Evolutionary conservation across 2,329 filamentous ascomycete species (phyloP), one percentile per base, ranked within the genome.

Genomic region (Phoma herbarum): DNA sequence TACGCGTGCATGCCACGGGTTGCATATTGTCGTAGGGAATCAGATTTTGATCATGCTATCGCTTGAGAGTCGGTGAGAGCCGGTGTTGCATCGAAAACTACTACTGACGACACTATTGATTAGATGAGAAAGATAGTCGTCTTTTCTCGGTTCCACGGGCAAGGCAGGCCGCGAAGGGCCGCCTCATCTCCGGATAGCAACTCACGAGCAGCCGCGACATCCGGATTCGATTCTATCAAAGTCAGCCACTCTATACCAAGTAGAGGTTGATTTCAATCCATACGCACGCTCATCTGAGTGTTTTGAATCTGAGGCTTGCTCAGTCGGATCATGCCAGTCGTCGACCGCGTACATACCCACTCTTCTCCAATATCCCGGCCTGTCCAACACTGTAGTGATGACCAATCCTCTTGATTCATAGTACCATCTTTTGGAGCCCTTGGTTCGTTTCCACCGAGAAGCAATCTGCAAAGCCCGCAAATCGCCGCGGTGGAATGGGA

Each of bases 301-400:
- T 12, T 22, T 14, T 8, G 20, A 8, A 42, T 7, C 10, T 10
- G 11, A 22, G n/a, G n/a, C n/a, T n/a, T n/a, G n/a, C n/a, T n/a
- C n/a, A n/a, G n/a, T n/a, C n/a, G n/a, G n/a, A n/a, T n/a, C n/a
- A n/a, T n/a, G n/a, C n/a, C n/a, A n/a, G n/a, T n/a, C n/a, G n/a
- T n/a, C n/a, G n/a, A n/a, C n/a, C n/a, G n/a, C n/a, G n/a, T 48
- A 42, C 9, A 0, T 3, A 8, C 52, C 44, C 18, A 46, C 23
- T 12, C 51, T 41, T 7, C 31, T 46, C 42, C 42, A 53, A 12
- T 26, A 53, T 11, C 42, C 41, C 8, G 39, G 51, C 7, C 29
- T 39, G 6, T n/a, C 23, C 14, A 29, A 0, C 12, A 23, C 42
- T 29, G 31, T 9, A 29, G 31, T 20, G 3, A 53, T 33, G 2